Conservation (phyloP, 2,329 filamentous ascomycete species). For the Cylindrodendrum hubeiense region DNA sequence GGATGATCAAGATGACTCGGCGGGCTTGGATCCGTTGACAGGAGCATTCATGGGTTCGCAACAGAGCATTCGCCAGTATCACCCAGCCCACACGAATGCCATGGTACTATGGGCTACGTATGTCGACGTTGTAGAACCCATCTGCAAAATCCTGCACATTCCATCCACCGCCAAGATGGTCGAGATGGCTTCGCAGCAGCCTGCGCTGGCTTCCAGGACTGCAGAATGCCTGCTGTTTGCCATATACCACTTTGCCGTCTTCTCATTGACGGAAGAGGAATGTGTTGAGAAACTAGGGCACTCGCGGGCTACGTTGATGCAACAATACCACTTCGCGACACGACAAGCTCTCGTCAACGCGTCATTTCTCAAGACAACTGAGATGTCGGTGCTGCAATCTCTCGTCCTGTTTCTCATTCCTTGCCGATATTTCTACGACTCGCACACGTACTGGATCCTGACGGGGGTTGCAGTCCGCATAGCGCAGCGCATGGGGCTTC, state of each 20-base stretch:
- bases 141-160: conserved; percentile 42
- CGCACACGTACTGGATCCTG: conserved; percentile 62
- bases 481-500: conserved; percentile 65
- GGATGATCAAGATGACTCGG: neutral
- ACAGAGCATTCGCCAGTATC: conserved; percentile 4
- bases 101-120: conserved; percentile 42
- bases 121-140: conserved; percentile 41
- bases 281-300: conserved; percentile 53
- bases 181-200: conserved; percentile 28
- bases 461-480: conserved; percentile 65
- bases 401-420: conserved; percentile 60
- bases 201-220: conserved; percentile 37
- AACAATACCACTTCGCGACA: conserved; percentile 55
- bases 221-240: conserved; percentile 58
- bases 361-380: conserved; percentile 62
- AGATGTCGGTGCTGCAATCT: conserved; percentile 66
- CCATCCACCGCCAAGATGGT: conserved; percentile 40
- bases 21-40: conserved; percentile 10
- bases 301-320: conserved; percentile 49
- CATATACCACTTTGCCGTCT: conserved; percentile 55
- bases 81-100: conserved; percentile 38
- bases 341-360: conserved; percentile 64
- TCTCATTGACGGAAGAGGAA: conserved; percentile 56
- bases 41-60: conserved; percentile 1
- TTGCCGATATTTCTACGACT: conserved; percentile 55